Evolutionary conservation across 2,329 filamentous ascomycete genomes (phyloP), one percentile per base, ranked within the genome.

Genomic region (Claviceps citrina): DNA sequence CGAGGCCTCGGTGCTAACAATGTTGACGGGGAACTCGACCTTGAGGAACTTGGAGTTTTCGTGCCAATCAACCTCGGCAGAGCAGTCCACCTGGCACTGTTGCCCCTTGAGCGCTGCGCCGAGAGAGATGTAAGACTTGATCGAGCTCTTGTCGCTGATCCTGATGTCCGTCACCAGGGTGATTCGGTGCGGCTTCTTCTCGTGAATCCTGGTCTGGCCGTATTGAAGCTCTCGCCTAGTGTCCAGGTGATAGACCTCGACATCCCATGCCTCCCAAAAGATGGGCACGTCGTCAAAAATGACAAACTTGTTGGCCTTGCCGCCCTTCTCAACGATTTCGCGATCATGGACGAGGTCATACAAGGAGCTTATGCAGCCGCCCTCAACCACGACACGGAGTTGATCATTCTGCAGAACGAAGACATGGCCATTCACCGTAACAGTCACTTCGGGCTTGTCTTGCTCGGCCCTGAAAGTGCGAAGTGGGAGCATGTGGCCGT

Each of bases 31-130:
- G 63, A 98, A 98, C 58, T 98, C 91, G 38, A 96, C 89, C 68
- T 98, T 98, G 54, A 98, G 73, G 69, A 96, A 96, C 56, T 91
- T 93, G 81, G 91, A 95, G 10, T 77, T 85, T 60, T 98, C 91
- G 49, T 81, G 82, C 91, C 91, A 98, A 55, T 95, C 84, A n/a
- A 96, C 84, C 49, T 93, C 84, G 38, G 80, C 81, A 31, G 76
- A 71, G 46, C 89, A 78, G 47, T 93, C 82, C 13, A 96, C 72
- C 47, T 76, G 78, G 0, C 79, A 81, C 9, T 51, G 47, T 32
- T 61, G 52, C 30, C 74, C 73, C 38, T 76, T 67, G 16, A 82
- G 62, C 12, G 76, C 72, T 1, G 84, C 81, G 2, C 77, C 70
- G 16, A 98, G 71, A 42, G 76, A 86, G 51, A 96, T 82, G 16